Conservation (phyloP, 1,284 basidiomycete genomes). For the Cryptococcus sp. region DNA sequence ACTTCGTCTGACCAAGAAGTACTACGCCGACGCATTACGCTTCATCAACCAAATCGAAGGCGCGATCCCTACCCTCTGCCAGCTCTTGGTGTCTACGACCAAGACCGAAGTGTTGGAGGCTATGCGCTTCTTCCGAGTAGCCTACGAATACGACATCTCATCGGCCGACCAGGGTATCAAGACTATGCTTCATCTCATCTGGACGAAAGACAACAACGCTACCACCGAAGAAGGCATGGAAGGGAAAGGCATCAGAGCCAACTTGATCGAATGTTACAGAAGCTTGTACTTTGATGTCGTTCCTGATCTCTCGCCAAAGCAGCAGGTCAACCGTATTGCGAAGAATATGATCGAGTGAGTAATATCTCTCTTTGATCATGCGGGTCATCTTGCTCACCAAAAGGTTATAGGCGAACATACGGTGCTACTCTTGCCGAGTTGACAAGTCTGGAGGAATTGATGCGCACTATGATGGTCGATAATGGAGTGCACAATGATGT, state of each 20-base stretch:
- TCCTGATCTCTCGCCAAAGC: slow-evolving; percentile 67
- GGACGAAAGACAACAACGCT: slow-evolving; percentile 90
- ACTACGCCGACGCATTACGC: slow-evolving; percentile 80
- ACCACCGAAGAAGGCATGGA: slow-evolving; percentile 72
- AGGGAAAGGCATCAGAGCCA: slow-evolving; percentile 82
- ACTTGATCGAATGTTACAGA: slow-evolving; percentile 87
- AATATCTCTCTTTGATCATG: background rate
- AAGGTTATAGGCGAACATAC: slow-evolving; percentile 70
- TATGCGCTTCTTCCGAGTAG: slow-evolving; percentile 91
- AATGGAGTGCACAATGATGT: slow-evolving; percentile 80
- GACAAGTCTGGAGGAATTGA: slow-evolving; percentile 93
- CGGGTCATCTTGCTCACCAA: slow-evolving; percentile 4
- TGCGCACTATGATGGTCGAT: slow-evolving; percentile 86
- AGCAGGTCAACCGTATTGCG: slow-evolving; percentile 90
- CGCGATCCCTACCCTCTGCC: slow-evolving; percentile 72
- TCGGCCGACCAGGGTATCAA: slow-evolving; percentile 78
- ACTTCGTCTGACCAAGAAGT: slow-evolving; percentile 79
- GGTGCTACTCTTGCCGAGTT: slow-evolving; percentile 91
- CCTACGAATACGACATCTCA: slow-evolving; percentile 79
- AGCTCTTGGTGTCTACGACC: slow-evolving; percentile 84
- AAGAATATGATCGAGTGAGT: slow-evolving; percentile 95
- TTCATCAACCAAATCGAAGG: slow-evolving; percentile 84
- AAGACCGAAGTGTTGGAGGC: slow-evolving; percentile 93
- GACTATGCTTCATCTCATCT: slow-evolving; percentile 96
- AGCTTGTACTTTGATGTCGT: slow-evolving; percentile 85